Evolutionary conservation across 495 filamentous ascomycete species (phyloP).

Genomic region (Lasiosphaeriaceae sp.): DNA sequence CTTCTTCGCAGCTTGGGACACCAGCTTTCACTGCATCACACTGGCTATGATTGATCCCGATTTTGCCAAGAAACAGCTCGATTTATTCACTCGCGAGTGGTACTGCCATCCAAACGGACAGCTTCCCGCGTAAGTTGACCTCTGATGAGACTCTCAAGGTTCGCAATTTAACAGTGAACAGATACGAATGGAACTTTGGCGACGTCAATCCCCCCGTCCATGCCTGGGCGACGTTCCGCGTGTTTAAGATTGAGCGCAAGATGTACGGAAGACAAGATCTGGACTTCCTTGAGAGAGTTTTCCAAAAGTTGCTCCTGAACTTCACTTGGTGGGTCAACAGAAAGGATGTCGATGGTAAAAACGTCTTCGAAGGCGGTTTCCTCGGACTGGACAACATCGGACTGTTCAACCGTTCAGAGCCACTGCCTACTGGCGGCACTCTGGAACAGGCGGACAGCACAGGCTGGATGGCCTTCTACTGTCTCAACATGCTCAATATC

Average conservation of each 20-base stretch:
- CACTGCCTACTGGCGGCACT: constrained; percentile 85
- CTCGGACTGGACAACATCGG: constrained; percentile 97
- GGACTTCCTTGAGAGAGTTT: constrained; percentile 93
- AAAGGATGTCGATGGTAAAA: constrained; percentile 90
- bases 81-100: constrained; percentile 94
- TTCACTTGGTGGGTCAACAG: constrained; percentile 99
- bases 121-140: constrained; percentile 51
- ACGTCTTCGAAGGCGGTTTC: constrained; percentile 96
- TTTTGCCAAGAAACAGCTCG: constrained; percentile 95
- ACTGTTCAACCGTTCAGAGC: constrained; percentile 96
- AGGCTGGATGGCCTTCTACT: constrained; percentile 99
- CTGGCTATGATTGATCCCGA: constrained; percentile 96
- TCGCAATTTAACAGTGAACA: background rate
- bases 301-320: constrained; percentile 92
- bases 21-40: constrained; percentile 93
- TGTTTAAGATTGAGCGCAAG: constrained; percentile 97
- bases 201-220: constrained; percentile 97
- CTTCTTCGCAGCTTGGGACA: constrained; percentile 98
- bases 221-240: constrained; percentile 90
- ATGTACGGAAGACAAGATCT: constrained; percentile 92
- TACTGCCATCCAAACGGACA: constrained; percentile 99
- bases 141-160: background rate
- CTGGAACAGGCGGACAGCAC: constrained; percentile 96
- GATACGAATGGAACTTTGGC: constrained; percentile 97
- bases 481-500: constrained; percentile 92